Percentiles rank a stretch among this genome's conserved stretches.
Conservation (phyloP, 345 rosid genomes). For the Eucalyptus cladocalyx region DNA sequence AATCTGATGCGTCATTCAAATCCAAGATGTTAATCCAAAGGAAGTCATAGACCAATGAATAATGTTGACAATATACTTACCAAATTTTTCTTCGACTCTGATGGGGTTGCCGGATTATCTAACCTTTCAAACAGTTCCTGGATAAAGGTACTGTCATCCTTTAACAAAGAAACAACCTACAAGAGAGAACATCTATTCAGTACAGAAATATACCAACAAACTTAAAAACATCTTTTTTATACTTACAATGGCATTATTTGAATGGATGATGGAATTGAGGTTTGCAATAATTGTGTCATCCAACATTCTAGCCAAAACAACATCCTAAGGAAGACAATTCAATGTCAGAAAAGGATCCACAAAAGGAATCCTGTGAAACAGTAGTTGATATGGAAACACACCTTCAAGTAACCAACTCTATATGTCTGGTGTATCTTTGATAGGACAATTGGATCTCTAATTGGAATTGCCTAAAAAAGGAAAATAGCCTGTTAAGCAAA, state of each 20-base stretch:
- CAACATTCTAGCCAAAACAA: slow-evolving; percentile 83
- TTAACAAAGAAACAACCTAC: slow-evolving; percentile 71
- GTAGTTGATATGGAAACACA: slow-evolving; percentile 2
- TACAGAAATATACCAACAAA: neutral
- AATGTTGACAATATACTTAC: slow-evolving; percentile 16
- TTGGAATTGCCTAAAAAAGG: slow-evolving; percentile 58
- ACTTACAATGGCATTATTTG: slow-evolving; percentile 75
- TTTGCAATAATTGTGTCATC: slow-evolving; percentile 63
- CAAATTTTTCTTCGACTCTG: slow-evolving; percentile 82
- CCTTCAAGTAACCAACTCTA: slow-evolving; percentile 88
- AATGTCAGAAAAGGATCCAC: neutral
- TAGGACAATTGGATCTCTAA: slow-evolving; percentile 50
- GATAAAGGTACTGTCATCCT: slow-evolving; percentile 79
- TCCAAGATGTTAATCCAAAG: neutral
- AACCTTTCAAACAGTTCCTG: slow-evolving; percentile 78
- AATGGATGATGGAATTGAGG: slow-evolving; percentile 59
- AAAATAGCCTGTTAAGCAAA: neutral
- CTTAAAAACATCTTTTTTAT: neutral
- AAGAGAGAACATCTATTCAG: neutral
- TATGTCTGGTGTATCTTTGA: slow-evolving; percentile 87
- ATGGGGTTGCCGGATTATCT: slow-evolving; percentile 44
- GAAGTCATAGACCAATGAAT: neutral
- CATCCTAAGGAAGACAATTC: slow-evolving; percentile 42
- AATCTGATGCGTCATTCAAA: neutral
- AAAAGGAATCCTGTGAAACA: neutral